A percentile compares a stretch with the other conserved stretches of the same genome.
Evolutionary conservation across 1,284 basidiomycete species (phyloP).

Genomic region (Cutaneotrichosporon cyanovorans): DNA sequence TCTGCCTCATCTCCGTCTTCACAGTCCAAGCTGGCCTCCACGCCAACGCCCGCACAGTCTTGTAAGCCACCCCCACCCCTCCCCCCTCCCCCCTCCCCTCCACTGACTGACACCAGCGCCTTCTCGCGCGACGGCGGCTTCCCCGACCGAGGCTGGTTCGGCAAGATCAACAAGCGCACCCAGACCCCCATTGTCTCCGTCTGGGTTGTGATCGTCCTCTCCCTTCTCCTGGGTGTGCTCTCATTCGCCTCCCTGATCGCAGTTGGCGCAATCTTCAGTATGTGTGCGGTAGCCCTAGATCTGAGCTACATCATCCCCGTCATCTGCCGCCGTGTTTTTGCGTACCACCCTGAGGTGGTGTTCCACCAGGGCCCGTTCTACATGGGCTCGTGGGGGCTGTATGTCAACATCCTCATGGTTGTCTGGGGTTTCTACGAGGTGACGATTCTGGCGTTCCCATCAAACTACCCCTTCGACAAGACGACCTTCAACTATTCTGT

Average conservation of each 20-base stretch:
- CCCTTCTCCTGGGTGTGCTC: conserved; percentile 51
- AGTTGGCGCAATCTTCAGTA: conserved; percentile 66
- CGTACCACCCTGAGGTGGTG: conserved; percentile 32
- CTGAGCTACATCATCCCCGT: conserved; percentile 37
- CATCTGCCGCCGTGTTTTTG: conserved; percentile 31
- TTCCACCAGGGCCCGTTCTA: conserved; percentile 41
- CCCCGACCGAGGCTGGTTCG: conserved; percentile 74
- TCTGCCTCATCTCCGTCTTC: conserved; percentile 67
- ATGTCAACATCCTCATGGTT: too few relatives aligned
- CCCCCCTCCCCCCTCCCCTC: too few relatives aligned
- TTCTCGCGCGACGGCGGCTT: conserved; percentile 57
- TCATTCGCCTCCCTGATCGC: conserved; percentile 71
- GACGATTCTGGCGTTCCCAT: too few relatives aligned
- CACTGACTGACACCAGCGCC: conserved; percentile 48
- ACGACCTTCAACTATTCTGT: too few relatives aligned
- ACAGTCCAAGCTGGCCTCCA: conserved; percentile 72
- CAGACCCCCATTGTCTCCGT: conserved; percentile 76
- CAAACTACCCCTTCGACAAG: too few relatives aligned
- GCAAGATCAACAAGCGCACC: conserved; percentile 57
- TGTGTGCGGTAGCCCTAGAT: conserved; percentile 30
- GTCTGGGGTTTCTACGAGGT: too few relatives aligned
- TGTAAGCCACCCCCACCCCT: too few relatives aligned
- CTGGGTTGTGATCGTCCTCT: conserved; percentile 59
- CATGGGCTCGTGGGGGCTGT: conserved; percentile 13
- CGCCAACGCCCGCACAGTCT: conserved; percentile 76